Evolutionary conservation across 306 rosid species (phyloP), one percentile per base, ranked within the genome.

Genomic region (Inga oerstediana): DNA sequence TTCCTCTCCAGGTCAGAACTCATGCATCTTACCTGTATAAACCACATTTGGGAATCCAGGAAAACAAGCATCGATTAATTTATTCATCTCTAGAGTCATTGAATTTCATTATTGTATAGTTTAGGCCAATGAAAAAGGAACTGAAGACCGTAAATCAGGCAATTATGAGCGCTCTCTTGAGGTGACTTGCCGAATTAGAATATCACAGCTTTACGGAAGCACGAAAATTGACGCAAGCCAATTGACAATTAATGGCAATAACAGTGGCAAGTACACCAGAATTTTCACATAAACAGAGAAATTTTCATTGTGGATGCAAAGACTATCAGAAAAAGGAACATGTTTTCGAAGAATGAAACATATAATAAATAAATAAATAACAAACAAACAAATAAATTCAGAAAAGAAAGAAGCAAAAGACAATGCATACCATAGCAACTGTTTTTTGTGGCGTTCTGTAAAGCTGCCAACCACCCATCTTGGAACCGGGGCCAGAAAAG

Each of bases 381-480:
- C 37, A 79, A 72, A 80, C 37, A 62, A 62, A 62, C 1, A 61
- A 24, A 61, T 3, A 62, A 10, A 2, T 58, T n/a, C 32, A 59
- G 66, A 59, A 59, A 22, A 59, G 66, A 13, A 65, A 14, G 43
- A 65, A 65, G 43, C 43, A 32, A 80, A 35, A 66, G 79, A 39
- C 72, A 78, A 79, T 81, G 46, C 89, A 68, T 92, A 96, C 99
- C 99, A 94, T 85, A 35, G 99, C 99, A 76, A 85, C 91, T 37
- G 94, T 89, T 87, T 88, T 92, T 82, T 91, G 99, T 14, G 99
- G 99, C 64, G 98, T 94, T 87, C 99, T 90, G 92, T 94, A 96
- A 48, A 96, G 94, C 86, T 96, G 98, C 99, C 99, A 96, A 82
- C 97, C 95, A 37, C 94, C 91, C 94, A 88, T 92, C 88, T 90